Evolutionary conservation across 2,329 filamentous ascomycete species (phyloP), one percentile per base, ranked within the genome.

Genomic region (Triangularia verruculosa): DNA sequence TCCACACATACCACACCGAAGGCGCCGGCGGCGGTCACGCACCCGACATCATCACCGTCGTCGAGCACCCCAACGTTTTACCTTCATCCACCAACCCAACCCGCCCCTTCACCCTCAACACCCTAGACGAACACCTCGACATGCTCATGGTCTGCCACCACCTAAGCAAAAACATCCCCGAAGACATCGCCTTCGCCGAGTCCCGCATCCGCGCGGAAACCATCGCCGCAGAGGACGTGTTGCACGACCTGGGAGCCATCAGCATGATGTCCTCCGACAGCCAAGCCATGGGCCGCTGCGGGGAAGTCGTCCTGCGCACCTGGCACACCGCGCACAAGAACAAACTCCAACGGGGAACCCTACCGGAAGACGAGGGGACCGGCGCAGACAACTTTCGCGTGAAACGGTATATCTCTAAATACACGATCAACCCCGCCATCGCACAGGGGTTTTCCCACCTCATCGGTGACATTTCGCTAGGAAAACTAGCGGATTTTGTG

Each of bases 71-170:
- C 56, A 95, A 98, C 73, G 93, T 98, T 1, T 84, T 98, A 0
- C 94, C 94, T 0, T 92, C 89, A 4, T 94, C 89, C 55, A 98
- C 94, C 0, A 98, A 97, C 75, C 94, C 94, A 0, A 98, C 94
- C 1, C 83, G 93, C 1, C 94, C 94, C 0, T 97, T 88, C 77
- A 98, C 94, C 1, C 82, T 84, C 68, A 97, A 98, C 79, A 98
- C 94, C 0, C 84, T 98, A 0, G 94, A 97, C 73, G 94, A 98
- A 77, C 94, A 98, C 78, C 85, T 97, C 13, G 94, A 98, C 79
- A 98, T 98, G 94, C 81, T 97, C 55, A 97, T 97, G 94, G 92
- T 97, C 39, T 98, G 94, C 80, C 94, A 98, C 76, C 94, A 98
- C 73, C 81, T 98, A 9, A 93, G 89, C 59, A 92, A 91, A 76